Evolutionary conservation across 2,329 filamentous ascomycete genomes (phyloP), one percentile per base, ranked within the genome.

Genomic region (Arthrobotrys conoides): DNA sequence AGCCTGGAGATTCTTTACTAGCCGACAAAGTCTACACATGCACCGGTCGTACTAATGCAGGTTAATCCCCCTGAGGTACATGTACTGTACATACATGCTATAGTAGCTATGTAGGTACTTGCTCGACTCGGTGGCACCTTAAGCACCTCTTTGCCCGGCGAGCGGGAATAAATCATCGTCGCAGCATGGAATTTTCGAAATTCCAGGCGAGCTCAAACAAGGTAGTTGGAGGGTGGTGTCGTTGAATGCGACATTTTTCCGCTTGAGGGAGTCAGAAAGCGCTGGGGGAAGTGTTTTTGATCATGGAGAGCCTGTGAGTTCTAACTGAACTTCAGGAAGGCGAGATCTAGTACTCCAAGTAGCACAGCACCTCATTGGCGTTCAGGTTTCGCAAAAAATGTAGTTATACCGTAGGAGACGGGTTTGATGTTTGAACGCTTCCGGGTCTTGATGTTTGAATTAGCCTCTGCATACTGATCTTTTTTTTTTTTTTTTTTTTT

Each of bases 201-300:
- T 30, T 66, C 44, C 24, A 41, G 63, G 41, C 49, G 44, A 55
- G 53, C 64, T 75, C 22, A 41, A 68, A 73, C 33, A 61, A 66
- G 49, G 57, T 24, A 46, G 57, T 27, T 38, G 36, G 49, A 48
- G 36, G 66, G 9, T n/a, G 12, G 20, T 14, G 33, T 61, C 66
- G 12, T 49, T 22, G 66, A 46, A 61, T 75, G 71, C 71, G 64
- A 75, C 63, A 75, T 75, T 75, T 75, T 64, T 73, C 44, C 48
- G 10, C 18, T 38, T 61, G 41, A 38, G 20, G 36, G 41, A 36
- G 59, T 55, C 20, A 61, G 63, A 66, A 27, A 30, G 22, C 44
- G 14, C n/a, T 14, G 48, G n/a, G 30, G 4, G 30, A 44, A 22
- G 30, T 59, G 38, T 53, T 18, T 46, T 64, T 30, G 24, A 49